Conservation (phyloP, 2,329 filamentous ascomycete genomes). For the Cadophora sp. region DNA sequence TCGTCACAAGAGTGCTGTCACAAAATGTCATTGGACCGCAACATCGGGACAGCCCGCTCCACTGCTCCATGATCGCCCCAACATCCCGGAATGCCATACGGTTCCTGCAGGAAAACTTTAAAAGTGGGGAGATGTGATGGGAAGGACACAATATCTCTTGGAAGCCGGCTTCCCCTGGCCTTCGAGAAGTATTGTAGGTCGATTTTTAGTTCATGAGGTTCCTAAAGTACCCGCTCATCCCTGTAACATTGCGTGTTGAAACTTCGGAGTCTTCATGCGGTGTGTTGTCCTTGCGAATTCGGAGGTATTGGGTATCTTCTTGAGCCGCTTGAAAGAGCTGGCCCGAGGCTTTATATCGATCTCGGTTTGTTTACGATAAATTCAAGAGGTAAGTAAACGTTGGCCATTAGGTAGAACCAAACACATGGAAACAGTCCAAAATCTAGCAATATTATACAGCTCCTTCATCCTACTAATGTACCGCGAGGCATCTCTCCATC, state of each 20-base stretch:
- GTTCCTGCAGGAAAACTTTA: neutral
- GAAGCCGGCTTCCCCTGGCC: neutral
- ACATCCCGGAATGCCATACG: neutral
- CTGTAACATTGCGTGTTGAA: neutral
- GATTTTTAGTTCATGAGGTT: neutral
- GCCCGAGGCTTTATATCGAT: neutral
- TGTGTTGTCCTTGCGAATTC: neutral
- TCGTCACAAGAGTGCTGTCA: neutral
- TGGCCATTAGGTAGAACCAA: neutral
- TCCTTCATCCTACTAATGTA: neutral
- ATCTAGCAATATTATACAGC: neutral
- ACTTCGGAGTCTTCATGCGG: neutral
- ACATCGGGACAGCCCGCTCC: neutral
- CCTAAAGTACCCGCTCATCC: neutral
- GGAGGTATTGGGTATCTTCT: neutral
- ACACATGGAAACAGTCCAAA: neutral
- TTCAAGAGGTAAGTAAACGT: neutral
- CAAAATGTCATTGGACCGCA: neutral
- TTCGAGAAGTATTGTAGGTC: constrained; percentile 4
- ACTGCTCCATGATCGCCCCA: neutral
- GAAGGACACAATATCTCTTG: neutral
- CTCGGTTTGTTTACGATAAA: neutral
- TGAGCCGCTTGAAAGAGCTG: neutral
- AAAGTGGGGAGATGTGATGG: neutral
- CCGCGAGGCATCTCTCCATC: neutral